Conservation (phyloP, 148 eudicot species). For the Spergularia marina region DNA sequence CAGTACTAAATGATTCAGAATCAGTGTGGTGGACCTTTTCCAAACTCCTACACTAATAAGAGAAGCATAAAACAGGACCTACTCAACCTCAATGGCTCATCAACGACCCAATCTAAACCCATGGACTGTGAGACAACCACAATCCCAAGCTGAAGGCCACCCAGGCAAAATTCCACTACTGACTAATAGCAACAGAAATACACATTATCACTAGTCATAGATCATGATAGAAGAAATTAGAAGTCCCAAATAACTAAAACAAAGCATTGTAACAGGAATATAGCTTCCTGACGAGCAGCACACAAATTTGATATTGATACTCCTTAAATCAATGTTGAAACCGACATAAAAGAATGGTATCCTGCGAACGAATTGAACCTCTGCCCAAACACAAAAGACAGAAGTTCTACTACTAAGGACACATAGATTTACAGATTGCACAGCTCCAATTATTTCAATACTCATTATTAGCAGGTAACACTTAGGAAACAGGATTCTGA, state of each 20-base stretch:
- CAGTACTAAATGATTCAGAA: not conserved
- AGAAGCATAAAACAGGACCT: not conserved
- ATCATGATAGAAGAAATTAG: not conserved
- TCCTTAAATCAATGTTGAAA: too few relatives aligned
- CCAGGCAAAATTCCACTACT: not conserved
- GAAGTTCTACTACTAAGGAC: too few relatives aligned
- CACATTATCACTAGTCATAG: not conserved
- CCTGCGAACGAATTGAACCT: too few relatives aligned
- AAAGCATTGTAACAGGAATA: not conserved
- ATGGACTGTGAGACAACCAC: too few relatives aligned
- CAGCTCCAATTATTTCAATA: too few relatives aligned
- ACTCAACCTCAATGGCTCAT: not conserved
- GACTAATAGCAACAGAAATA: not conserved
- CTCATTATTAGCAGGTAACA: too few relatives aligned
- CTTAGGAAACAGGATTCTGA: too few relatives aligned
- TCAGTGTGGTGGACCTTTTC: not conserved
- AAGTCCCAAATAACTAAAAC: not conserved
- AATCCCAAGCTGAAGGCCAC: not conserved
- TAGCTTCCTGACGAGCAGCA: not conserved
- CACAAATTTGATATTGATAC: not conserved
- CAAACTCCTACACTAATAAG: not conserved
- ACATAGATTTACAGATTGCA: too few relatives aligned
- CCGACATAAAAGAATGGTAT: too few relatives aligned
- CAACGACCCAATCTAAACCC: not conserved
- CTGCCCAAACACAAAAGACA: too few relatives aligned